phyloP scores from a whole-genome alignment of 2,329 filamentous ascomycete species.

The Teratosphaeria destructans region DNA sequence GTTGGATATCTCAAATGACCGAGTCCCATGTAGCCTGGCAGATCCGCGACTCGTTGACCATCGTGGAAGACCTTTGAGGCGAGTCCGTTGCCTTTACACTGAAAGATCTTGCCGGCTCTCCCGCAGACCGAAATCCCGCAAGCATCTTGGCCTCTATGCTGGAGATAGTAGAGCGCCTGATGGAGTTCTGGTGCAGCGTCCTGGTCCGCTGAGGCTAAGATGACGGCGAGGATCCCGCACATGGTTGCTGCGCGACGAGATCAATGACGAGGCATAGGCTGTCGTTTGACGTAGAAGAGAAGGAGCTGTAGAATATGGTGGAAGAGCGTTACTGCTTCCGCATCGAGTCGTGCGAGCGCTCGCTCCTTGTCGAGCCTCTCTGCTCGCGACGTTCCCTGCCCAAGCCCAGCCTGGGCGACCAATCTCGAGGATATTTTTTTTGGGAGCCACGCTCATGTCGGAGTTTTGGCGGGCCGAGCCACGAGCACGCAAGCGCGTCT shows the following conservation, averaged over 20 bases:
- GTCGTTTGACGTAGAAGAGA: neutral
- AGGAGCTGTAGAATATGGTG: neutral
- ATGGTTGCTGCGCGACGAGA: conserved; percentile 24
- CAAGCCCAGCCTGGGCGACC: neutral
- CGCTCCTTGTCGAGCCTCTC: neutral
- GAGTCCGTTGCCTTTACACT: conserved; percentile 89
- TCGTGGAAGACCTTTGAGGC: conserved; percentile 77
- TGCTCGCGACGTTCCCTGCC: neutral
- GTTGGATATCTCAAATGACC: conserved; percentile 85
- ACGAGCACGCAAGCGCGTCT: neutral
- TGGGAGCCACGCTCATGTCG: neutral
- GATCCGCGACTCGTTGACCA: conserved; percentile 59
- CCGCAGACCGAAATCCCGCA: conserved; percentile 71
- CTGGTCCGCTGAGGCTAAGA: conserved; percentile 33
- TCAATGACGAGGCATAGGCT: neutral
- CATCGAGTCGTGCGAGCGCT: neutral
- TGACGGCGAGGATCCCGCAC: conserved; percentile 43
- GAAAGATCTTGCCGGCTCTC: conserved; percentile 68
- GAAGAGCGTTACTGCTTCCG: neutral
- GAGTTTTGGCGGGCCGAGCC: neutral
- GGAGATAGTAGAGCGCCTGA: conserved; percentile 29
- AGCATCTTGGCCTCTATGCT: conserved; percentile 71
- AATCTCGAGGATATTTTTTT: neutral
- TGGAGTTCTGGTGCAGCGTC: conserved; percentile 28
- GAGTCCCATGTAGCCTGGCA: conserved; percentile 79